Evolutionary conservation across 2,329 filamentous ascomycete species (phyloP).

Genomic region (Phaeosphaeriaceae sp.): DNA sequence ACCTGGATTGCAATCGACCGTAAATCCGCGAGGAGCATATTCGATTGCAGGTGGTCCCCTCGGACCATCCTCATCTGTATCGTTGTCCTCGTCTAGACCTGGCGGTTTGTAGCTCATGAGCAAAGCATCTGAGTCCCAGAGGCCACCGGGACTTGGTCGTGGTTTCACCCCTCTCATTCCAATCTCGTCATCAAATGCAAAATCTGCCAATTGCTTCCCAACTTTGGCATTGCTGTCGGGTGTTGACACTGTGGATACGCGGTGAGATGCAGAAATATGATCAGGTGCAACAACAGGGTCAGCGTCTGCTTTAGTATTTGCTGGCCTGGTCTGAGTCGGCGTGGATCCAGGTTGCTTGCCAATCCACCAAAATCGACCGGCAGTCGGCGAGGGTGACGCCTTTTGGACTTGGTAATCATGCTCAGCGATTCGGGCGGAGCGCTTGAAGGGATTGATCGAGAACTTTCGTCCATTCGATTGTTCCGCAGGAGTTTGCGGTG

Average conservation of each 20-base stretch:
- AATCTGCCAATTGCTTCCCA: constrained; percentile 40
- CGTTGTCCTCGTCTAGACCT: constrained; percentile 18
- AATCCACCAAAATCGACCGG: constrained; percentile 6
- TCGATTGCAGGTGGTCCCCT: constrained; percentile 15
- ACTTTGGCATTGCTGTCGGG: constrained; percentile 33
- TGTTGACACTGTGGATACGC: constrained; percentile 36
- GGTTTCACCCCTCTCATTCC: constrained; percentile 19
- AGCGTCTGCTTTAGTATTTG: constrained; percentile 24
- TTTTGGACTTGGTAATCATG: constrained; percentile 7
- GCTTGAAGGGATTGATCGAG: constrained; percentile 28
- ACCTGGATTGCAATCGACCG: constrained; percentile 10
- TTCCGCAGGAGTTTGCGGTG: constrained; percentile 11
- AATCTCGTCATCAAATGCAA: constrained; percentile 37
- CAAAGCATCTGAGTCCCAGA: constrained; percentile 47
- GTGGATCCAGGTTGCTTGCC: constrained; percentile 8
- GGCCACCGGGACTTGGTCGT: constrained; percentile 21
- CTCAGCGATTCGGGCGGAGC: constrained; percentile 22
- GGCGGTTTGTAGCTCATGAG: constrained; percentile 39
- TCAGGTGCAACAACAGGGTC: constrained; percentile 38
- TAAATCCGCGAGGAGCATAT: not conserved
- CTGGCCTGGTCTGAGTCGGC: not conserved
- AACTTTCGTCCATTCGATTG: constrained; percentile 10
- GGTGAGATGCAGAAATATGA: constrained; percentile 9
- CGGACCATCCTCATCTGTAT: constrained; percentile 32
- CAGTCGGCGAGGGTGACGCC: not conserved